Conservation (phyloP, 2,329 filamentous ascomycete genomes). For the Fusarium brachygibbosum region DNA sequence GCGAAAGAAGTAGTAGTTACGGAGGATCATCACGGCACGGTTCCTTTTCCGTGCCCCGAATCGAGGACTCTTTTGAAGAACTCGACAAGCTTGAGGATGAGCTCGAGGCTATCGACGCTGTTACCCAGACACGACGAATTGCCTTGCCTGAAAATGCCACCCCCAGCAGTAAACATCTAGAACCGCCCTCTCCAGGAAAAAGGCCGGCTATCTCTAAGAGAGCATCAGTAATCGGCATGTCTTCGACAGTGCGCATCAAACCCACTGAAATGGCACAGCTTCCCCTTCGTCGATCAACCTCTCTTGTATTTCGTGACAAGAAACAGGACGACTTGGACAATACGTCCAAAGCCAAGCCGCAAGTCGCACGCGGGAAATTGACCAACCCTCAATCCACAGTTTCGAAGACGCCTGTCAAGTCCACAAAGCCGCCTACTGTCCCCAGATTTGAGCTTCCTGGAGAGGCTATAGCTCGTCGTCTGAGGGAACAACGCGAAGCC, state of each 20-base stretch:
- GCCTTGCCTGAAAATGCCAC: slow-evolving; percentile 47
- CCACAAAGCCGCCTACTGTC: slow-evolving; percentile 66
- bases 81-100: slow-evolving; percentile 73
- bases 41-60: slow-evolving; percentile 60
- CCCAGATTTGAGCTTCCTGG: slow-evolving; percentile 73
- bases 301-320: slow-evolving; percentile 55
- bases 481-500: slow-evolving; percentile 71
- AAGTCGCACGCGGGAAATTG: slow-evolving; percentile 41
- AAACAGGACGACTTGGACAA: slow-evolving; percentile 34
- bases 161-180: slow-evolving; percentile 28
- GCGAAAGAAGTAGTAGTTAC: slow-evolving; percentile 54
- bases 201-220: slow-evolving; percentile 44
- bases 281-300: slow-evolving; percentile 59
- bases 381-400: slow-evolving; percentile 27
- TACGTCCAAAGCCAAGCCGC: slow-evolving; percentile 30
- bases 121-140: slow-evolving; percentile 54
- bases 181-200: slow-evolving; percentile 33
- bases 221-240: slow-evolving; percentile 51
- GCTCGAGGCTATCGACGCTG: slow-evolving; percentile 66
- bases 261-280: slow-evolving; percentile 54
- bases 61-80: slow-evolving; percentile 74
- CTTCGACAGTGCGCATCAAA: slow-evolving; percentile 60
- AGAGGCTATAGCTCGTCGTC: slow-evolving; percentile 69
- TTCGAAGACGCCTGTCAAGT: slow-evolving; percentile 63
- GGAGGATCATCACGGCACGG: slow-evolving; percentile 51